These are phyloP conservation scores for Trypanosoma mega DNA, from an alignment of 208 protist species.

Conservation along the genomic window DNA sequence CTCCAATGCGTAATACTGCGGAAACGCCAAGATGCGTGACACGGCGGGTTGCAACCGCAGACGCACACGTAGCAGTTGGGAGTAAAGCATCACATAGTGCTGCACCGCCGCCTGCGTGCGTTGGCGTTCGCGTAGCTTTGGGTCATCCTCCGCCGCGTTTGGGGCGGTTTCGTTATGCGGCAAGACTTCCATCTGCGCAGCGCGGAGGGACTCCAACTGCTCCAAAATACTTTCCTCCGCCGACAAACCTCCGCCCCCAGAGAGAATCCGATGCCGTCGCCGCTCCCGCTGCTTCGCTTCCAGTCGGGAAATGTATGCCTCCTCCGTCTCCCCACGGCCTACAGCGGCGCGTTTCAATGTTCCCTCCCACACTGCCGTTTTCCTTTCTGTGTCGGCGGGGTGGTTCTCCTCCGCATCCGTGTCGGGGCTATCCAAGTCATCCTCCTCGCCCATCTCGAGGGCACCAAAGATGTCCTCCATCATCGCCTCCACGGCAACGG, in stretches of 20 bases:
- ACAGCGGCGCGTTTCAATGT: too few species aligned
- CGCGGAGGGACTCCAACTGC: conserved; percentile 40
- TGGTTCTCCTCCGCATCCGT: conserved; percentile 10
- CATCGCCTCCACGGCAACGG: conserved; percentile 52
- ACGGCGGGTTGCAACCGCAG: conserved; percentile 75
- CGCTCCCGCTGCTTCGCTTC: conserved; percentile 41
- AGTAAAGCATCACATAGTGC: conserved; percentile 72
- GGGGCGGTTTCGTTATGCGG: conserved; percentile 19
- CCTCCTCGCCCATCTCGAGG: conserved; percentile 71
- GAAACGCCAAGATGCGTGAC: conserved; percentile 52
- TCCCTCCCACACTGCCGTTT: too few species aligned
- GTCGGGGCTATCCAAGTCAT: conserved; percentile 23
- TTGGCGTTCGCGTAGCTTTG: conserved; percentile 21
- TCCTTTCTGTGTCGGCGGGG: too few species aligned
- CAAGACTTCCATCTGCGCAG: conserved; percentile 35
- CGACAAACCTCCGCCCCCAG: background rate
- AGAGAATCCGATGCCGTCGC: conserved; percentile 5
- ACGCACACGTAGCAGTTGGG: conserved; percentile 68
- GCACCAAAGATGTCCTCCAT: conserved; percentile 77
- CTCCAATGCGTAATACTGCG: conserved; percentile 76
- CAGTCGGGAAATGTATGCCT: conserved; percentile 71
- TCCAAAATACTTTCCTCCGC: conserved; percentile 44
- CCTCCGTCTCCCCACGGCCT: conserved; percentile 62
- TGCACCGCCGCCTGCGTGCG: conserved; percentile 40
- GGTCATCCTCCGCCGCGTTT: conserved; percentile 18